phyloP scores from a whole-genome alignment of 176 grass and related monocot species.

The Ensete glaucum region DNA sequence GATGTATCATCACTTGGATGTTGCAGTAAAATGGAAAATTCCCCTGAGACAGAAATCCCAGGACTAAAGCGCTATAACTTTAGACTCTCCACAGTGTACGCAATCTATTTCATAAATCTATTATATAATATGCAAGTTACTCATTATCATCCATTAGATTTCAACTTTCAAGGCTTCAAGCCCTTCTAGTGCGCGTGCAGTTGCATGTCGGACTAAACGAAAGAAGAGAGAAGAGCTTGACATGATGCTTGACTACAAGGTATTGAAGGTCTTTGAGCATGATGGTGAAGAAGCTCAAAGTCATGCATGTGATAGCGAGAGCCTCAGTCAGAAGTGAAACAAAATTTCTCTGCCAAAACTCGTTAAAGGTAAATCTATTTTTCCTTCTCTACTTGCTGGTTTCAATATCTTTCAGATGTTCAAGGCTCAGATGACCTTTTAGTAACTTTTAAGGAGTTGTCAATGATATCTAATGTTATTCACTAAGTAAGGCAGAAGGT shows the following conservation, averaged over 20 bases:
- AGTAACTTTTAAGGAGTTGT: not conserved
- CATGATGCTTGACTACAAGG: not conserved
- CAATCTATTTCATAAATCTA: not conserved
- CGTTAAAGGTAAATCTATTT: not conserved
- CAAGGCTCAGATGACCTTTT: not conserved
- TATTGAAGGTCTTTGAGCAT: not conserved
- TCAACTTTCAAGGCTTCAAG: not conserved
- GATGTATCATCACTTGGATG: not conserved
- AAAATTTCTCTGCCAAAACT: not conserved
- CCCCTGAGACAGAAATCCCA: not conserved
- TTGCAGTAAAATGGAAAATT: not conserved
- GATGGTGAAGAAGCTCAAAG: conserved; percentile 2
- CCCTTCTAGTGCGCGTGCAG: not conserved
- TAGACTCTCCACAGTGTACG: conserved; percentile 5
- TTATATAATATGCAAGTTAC: not conserved
- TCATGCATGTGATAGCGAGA: not conserved
- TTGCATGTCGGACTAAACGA: not conserved
- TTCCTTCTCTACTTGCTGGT: not conserved
- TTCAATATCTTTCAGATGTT: not conserved
- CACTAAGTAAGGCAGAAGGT: not conserved
- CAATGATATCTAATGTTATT: not conserved
- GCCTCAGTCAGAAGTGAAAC: not conserved
- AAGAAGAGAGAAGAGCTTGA: not conserved
- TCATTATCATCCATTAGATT: not conserved
- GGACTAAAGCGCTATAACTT: conserved; percentile 6